A percentile compares a stretch with the other conserved stretches of the same genome.
phyloP scores from a whole-genome alignment of 177 flowering plant genomes.

The Vitis hybrid region DNA sequence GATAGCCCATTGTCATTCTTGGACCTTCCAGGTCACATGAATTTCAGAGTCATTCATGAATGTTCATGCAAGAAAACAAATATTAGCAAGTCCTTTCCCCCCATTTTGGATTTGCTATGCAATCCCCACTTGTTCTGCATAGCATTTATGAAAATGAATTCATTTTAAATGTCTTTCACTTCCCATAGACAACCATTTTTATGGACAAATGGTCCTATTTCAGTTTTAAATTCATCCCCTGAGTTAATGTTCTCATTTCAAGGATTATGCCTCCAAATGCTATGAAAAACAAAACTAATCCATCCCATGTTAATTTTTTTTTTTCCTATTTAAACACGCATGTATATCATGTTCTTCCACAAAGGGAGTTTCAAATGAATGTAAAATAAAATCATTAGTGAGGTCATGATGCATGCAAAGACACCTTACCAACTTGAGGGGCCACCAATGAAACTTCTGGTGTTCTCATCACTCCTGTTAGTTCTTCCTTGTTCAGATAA shows the following conservation, averaged over 20 bases:
- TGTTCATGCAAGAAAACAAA: background rate
- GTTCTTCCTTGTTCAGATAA: conserved; percentile 25
- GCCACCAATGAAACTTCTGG: conserved; percentile 38
- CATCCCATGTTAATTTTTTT: too few relatives aligned
- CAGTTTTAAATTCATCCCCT: background rate
- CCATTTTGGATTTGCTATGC: too few relatives aligned
- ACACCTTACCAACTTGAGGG: conserved; percentile 62
- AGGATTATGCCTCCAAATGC: background rate
- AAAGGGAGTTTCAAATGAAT: background rate
- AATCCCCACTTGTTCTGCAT: too few relatives aligned
- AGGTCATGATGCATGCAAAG: background rate
- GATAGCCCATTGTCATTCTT: background rate
- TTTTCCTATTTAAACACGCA: background rate
- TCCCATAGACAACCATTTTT: background rate
- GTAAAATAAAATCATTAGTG: background rate
- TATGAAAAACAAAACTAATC: background rate
- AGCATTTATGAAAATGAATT: background rate
- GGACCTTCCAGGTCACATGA: background rate
- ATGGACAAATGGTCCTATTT: background rate
- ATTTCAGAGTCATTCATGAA: background rate
- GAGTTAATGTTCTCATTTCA: background rate
- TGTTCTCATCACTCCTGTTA: conserved; percentile 17
- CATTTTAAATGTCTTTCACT: background rate
- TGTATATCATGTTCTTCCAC: background rate
- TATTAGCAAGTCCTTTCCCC: too few relatives aligned